Evolutionary conservation across 352 stramenopile genomes (phyloP).

Genomic region (Globisporangium uncinulatum): DNA sequence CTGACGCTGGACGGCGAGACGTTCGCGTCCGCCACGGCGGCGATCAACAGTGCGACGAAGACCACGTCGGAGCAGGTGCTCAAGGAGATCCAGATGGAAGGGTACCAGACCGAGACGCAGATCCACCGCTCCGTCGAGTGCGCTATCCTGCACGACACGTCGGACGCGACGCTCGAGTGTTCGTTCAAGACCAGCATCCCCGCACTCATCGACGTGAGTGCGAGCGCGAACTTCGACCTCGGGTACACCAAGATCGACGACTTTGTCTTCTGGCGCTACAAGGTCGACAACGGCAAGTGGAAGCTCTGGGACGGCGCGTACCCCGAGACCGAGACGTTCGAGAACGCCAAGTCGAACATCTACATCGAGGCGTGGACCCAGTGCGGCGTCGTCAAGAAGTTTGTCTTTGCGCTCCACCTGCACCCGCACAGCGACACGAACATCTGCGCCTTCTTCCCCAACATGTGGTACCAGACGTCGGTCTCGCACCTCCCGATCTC

Average conservation of each 20-base stretch:
- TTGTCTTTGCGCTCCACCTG: slow-evolving; percentile 44
- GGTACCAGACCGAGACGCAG: slow-evolving; percentile 48
- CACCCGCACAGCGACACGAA: slow-evolving; percentile 39
- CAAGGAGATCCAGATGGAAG: slow-evolving; percentile 22
- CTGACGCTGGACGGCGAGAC: slow-evolving; percentile 46
- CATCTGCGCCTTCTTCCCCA: slow-evolving; percentile 45
- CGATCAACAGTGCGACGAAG: slow-evolving; percentile 23
- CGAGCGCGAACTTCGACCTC: slow-evolving; percentile 13
- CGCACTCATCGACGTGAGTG: slow-evolving; percentile 23
- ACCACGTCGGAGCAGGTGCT: slow-evolving; percentile 32
- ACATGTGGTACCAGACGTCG: slow-evolving; percentile 68
- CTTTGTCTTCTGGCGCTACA: slow-evolving; percentile 68
- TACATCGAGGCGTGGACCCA: slow-evolving; percentile 53
- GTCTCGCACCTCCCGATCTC: slow-evolving; percentile 26
- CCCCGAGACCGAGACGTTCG: slow-evolving; percentile 27
- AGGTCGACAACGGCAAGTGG: slow-evolving; percentile 24
- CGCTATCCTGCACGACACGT: slow-evolving; percentile 23
- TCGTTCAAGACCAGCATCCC: slow-evolving; percentile 26
- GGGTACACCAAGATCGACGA: slow-evolving; percentile 11
- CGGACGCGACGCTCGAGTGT: slow-evolving; percentile 23
- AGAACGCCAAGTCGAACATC: slow-evolving; percentile 36
- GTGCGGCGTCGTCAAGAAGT: slow-evolving; percentile 39
- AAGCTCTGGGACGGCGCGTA: slow-evolving; percentile 25
- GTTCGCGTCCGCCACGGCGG: slow-evolving; percentile 25
- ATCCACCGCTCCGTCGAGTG: slow-evolving; percentile 59